Evolutionary conservation across 2,329 filamentous ascomycete species (phyloP), one percentile per base, ranked within the genome.

Genomic region (Cytospora paraplurivora): DNA sequence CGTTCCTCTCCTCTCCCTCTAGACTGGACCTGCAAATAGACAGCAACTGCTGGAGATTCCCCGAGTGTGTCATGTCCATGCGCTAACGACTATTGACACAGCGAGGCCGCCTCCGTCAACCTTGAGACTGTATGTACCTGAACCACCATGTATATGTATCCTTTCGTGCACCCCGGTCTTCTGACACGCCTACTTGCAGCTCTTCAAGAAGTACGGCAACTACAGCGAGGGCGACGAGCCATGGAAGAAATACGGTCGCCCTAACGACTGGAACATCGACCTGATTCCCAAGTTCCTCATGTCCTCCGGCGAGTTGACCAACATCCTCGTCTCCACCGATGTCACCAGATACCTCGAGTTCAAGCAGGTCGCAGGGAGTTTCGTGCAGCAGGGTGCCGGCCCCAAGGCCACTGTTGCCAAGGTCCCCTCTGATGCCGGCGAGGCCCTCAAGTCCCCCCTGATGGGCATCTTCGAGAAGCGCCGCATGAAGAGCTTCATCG

Each of bases 211-310:
- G 78, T 96, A 97, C 78, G 91, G 92, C 76, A 95, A 95, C 82
- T 91, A 87, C 75, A 76, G 80, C 65, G 76, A 84, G 67, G 91
- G 90, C 71, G 89, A 93, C 74, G 91, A 97, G 83, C 93, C 94
- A 69, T 98, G 95, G 95, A 94, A 96, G 84, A 93, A 97, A 79
- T 98, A 97, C 77, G 94, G 94, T 72, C 90, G 95, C 66, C 83
- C 88, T 76, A 97, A 97, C 81, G 94, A 98, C 85, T 99, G 95
- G 95, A 98, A 97, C 84, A 96, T 99, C 78, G 96, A 99, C 76
- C 86, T 99, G 67, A 93, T 99, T 56, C 94, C 95, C 70, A 99
- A 99, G 85, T 89, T 99, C 73, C 87, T 99, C 77, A 98, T 99
- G 93, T 93, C 94, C 66, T 97, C 96, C 68, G 95, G 95, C 78